These are phyloP conservation scores for Acephala macrosclerotiorum DNA, from an alignment of 2,329 filamentous ascomycete genomes.

Conservation along the genomic window DNA sequence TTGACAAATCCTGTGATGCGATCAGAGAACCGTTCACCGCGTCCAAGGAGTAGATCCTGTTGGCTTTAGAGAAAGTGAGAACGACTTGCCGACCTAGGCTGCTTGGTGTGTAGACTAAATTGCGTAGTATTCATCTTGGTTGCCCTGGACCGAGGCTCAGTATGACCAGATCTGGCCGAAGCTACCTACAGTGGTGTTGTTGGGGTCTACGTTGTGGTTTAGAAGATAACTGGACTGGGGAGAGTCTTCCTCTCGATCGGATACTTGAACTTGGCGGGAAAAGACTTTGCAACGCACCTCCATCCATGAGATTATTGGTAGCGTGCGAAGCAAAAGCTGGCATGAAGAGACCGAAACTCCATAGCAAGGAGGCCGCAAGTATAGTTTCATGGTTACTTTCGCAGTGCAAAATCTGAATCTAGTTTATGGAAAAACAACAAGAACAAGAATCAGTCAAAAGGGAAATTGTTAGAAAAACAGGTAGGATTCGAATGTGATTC, in stretches of 20 bases:
- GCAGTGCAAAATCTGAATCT: no score
- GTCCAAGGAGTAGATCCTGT: conserved; percentile 63
- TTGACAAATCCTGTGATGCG: conserved; percentile 51
- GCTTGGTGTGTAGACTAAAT: conserved; percentile 58
- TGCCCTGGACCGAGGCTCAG: conserved; percentile 5
- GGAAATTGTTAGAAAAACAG: no score
- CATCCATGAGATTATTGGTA: conserved; percentile 3
- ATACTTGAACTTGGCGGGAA: neutral
- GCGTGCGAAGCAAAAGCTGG: neutral
- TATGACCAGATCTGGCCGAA: conserved; percentile 9
- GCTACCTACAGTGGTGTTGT: neutral
- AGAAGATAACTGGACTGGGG: conserved; percentile 18
- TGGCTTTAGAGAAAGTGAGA: conserved; percentile 62
- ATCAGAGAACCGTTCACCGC: conserved; percentile 61
- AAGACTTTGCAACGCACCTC: neutral
- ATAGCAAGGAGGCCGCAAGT: neutral
- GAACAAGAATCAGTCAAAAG: no score
- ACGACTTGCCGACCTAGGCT: conserved; percentile 55
- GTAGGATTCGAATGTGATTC: no score
- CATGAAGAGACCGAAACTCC: neutral
- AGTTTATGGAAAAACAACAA: no score
- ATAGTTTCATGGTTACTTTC: no score
- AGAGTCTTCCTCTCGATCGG: neutral
- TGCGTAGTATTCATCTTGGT: conserved; percentile 50
- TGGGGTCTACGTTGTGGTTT: conserved; percentile 19